These are phyloP conservation scores for Ensete ventricosum DNA, from an alignment of 176 grass and related monocot species.

Conservation along the genomic window DNA sequence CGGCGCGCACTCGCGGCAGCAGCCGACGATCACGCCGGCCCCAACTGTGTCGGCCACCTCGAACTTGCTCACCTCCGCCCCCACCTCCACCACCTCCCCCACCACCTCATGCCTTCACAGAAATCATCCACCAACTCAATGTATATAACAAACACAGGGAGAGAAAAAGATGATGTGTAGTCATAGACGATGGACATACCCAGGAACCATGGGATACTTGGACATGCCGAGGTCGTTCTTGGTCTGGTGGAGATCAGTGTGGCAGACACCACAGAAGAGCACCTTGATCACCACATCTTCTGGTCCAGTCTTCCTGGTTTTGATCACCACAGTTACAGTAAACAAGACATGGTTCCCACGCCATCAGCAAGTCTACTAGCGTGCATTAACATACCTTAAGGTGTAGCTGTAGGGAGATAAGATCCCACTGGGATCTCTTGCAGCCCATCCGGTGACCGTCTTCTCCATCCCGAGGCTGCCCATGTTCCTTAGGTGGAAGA, in stretches of 20 bases:
- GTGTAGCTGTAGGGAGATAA: conserved; percentile 85
- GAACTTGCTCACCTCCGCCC: conserved; percentile 45
- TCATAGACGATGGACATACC: conserved; percentile 22
- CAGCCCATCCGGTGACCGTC: conserved; percentile 67
- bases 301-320: conserved; percentile 26
- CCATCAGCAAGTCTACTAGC: too few species aligned
- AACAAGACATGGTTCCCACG: too few species aligned
- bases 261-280: conserved; percentile 77
- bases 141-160: too few species aligned
- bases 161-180: too few species aligned
- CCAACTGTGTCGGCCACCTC: conserved; percentile 49
- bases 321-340: too few species aligned
- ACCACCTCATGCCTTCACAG: conserved; percentile 73
- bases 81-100: conserved; percentile 80
- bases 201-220: conserved; percentile 96
- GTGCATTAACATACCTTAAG: conserved; percentile 32
- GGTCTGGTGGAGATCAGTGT: conserved; percentile 84
- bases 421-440: conserved; percentile 58
- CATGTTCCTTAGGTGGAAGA: conserved; percentile 24
- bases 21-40: conserved; percentile 59
- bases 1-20: conserved; percentile 64
- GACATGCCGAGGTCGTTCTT: conserved; percentile 88
- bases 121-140: too few species aligned
- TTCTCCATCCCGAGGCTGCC: conserved; percentile 56
- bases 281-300: conserved; percentile 90